These are phyloP conservation scores for Rosa hybrid DNA, from an alignment of 331 rosid species.

Conservation along the genomic window DNA sequence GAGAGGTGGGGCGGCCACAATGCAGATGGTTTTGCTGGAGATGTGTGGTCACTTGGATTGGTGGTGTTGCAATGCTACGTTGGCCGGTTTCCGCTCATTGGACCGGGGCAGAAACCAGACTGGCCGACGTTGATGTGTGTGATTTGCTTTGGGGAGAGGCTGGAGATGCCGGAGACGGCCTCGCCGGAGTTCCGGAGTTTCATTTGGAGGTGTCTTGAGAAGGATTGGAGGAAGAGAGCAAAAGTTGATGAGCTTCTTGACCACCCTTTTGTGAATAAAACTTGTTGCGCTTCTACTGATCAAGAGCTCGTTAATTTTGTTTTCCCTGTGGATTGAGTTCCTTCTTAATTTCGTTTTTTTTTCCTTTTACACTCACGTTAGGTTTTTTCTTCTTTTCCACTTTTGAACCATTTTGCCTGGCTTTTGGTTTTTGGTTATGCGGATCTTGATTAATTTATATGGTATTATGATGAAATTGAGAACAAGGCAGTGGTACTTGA, in stretches of 20 bases:
- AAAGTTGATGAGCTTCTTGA: conserved; percentile 55
- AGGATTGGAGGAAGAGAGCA: conserved; percentile 75
- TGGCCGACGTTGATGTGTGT: conserved; percentile 64
- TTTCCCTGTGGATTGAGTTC: conserved; percentile 23
- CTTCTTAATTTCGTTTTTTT: background rate
- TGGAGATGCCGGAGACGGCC: conserved; percentile 53
- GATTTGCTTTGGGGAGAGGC: conserved; percentile 53
- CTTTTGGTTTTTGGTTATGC: background rate
- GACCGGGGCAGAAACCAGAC: conserved; percentile 49
- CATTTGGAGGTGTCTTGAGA: conserved; percentile 57
- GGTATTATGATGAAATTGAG: no score
- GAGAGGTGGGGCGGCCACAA: conserved; percentile 49
- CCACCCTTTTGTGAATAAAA: conserved; percentile 47
- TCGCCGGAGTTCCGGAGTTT: conserved; percentile 47
- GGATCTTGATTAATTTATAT: no score
- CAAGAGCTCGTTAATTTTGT: conserved; percentile 21
- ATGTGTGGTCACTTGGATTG: conserved; percentile 70
- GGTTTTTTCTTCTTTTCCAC: background rate
- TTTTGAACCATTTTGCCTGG: background rate
- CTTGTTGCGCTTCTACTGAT: conserved; percentile 2
- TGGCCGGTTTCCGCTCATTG: conserved; percentile 55
- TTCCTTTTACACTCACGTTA: background rate
- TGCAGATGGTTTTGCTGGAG: conserved; percentile 53
- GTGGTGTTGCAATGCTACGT: conserved; percentile 52
- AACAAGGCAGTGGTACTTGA: no score